Percentiles rank a stretch among this genome's conserved stretches.
phyloP scores from a whole-genome alignment of 1,139 yeast genomes.

The Candida sp. region DNA sequence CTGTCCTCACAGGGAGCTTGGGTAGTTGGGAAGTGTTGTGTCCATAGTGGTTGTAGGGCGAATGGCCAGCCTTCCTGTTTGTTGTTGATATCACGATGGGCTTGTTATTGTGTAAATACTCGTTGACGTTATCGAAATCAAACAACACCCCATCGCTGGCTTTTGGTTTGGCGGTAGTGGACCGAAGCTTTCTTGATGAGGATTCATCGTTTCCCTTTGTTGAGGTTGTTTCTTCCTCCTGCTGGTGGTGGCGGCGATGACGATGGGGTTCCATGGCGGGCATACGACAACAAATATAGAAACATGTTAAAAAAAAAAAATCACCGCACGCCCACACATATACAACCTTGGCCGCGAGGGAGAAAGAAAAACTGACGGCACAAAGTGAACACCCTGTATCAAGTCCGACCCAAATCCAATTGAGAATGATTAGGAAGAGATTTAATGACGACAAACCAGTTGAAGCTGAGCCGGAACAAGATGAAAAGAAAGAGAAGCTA shows the following conservation, averaged over 20 bases:
- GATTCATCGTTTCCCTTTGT: background rate
- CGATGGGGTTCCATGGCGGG: background rate
- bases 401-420: background rate
- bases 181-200: slow-evolving; percentile 7
- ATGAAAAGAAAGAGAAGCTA: background rate
- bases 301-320: background rate
- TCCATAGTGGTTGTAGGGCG: slow-evolving; percentile 8
- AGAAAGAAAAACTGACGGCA: background rate
- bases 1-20: slow-evolving; percentile 9
- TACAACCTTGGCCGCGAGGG: background rate
- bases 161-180: slow-evolving; percentile 50
- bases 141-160: slow-evolving; percentile 20
- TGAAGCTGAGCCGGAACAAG: background rate
- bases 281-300: background rate
- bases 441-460: background rate
- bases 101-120: slow-evolving; percentile 25
- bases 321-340: background rate
- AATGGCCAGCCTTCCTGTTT: slow-evolving; percentile 1
- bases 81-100: slow-evolving; percentile 18
- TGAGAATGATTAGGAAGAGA: background rate
- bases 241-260: background rate
- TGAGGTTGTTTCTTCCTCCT: background rate
- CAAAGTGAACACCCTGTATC: background rate
- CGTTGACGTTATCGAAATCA: slow-evolving; percentile 36
- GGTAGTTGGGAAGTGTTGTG: slow-evolving; percentile 11